phyloP scores from a whole-genome alignment of 768 basidiomycete genomes.

The Dacryopinax primogenitus region DNA sequence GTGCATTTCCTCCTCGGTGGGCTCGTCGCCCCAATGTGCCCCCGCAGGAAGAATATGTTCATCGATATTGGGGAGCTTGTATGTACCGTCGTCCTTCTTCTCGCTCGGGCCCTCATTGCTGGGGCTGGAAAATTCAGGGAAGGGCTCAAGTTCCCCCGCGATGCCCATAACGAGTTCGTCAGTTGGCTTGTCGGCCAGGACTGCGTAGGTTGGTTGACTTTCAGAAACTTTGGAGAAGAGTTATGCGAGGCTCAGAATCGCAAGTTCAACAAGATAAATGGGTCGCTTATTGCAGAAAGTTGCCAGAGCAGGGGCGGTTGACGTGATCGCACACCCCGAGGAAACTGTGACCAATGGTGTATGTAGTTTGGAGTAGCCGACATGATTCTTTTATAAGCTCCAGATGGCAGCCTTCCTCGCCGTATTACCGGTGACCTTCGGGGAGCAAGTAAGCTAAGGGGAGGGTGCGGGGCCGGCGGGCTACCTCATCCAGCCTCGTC shows the following conservation, averaged over 20 bases:
- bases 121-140: not conserved
- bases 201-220: not conserved
- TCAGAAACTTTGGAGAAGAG: not conserved
- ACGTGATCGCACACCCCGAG: too few species aligned
- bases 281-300: too few species aligned
- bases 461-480: too few species aligned
- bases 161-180: not conserved
- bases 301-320: too few species aligned
- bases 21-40: not conserved
- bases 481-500: too few species aligned
- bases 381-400: too few species aligned
- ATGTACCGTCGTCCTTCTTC: not conserved
- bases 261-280: too few species aligned
- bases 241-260: not conserved
- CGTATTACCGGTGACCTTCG: too few species aligned
- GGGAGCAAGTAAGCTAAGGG: too few species aligned
- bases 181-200: conserved; percentile 1
- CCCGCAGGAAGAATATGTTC: not conserved
- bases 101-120: not conserved
- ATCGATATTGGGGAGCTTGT: not conserved
- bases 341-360: too few species aligned
- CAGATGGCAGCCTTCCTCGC: too few species aligned
- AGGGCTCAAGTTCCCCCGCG: not conserved
- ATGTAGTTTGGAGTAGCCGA: too few species aligned
- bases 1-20: not conserved